A percentile compares a stretch with the other conserved stretches of the same genome.
These are phyloP conservation scores for Ammopiptanthus mongolicus DNA, from an alignment of 306 rosid species.

Conservation along the genomic window DNA sequence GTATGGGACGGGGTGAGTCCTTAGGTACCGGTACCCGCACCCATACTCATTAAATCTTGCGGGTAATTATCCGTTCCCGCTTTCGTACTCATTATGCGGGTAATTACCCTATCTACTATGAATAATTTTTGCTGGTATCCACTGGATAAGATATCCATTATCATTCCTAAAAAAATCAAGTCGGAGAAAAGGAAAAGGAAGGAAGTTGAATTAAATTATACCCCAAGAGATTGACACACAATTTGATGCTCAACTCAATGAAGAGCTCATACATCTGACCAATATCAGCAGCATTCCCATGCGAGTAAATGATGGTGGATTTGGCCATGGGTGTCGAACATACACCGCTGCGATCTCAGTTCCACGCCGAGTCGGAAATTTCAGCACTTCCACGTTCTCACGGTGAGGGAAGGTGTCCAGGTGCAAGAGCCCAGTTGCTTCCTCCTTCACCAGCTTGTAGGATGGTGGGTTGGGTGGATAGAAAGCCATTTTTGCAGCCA, in stretches of 20 bases:
- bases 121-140: no score
- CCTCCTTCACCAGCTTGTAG: conserved; percentile 50
- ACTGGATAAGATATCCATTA: no score
- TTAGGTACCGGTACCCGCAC: no score
- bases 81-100: no score
- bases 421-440: conserved; percentile 39
- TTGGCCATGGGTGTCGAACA: conserved; percentile 64
- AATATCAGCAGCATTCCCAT: conserved; percentile 77
- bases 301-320: conserved; percentile 71
- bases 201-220: conserved; percentile 33
- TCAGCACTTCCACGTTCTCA: conserved; percentile 62
- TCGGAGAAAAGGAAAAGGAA: not conserved
- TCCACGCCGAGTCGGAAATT: conserved; percentile 58
- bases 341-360: conserved; percentile 62
- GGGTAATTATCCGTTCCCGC: no score
- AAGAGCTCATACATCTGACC: conserved; percentile 79
- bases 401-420: conserved; percentile 46
- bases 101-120: no score
- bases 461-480: conserved; percentile 82
- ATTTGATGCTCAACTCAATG: conserved; percentile 52
- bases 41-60: no score
- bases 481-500: conserved; percentile 82
- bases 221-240: conserved; percentile 75
- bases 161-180: not conserved
- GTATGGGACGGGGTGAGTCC: no score